Evolutionary conservation across 495 filamentous ascomycete species (phyloP), one percentile per base, ranked within the genome.

Genomic region (Penicillium antarcticum): DNA sequence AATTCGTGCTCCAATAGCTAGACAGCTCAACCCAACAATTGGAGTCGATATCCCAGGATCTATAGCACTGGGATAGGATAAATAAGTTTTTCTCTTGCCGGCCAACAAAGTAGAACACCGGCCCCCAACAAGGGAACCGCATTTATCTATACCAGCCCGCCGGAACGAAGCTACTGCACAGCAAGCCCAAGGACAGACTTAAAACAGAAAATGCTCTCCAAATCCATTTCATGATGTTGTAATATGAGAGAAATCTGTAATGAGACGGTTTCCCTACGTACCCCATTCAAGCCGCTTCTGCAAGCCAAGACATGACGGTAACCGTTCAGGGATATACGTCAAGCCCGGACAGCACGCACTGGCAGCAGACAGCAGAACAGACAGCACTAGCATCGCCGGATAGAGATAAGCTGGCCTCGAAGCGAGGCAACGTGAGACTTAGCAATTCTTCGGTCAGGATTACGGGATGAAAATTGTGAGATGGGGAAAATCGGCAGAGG

Each of bases 251-350:
- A 26, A 26, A 10, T 14, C n/a, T 0, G 44, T 47, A 37, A 37
- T 47, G 14, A 13, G n/a, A 18, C 33, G 7, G 19, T 47, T 9
- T 19, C 32, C 33, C 18, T n/a, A n/a, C n/a, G 11, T 10, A 39
- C 10, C 35, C 35, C 14, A 19, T 23, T 48, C 16, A 31, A 26
- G 45, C 35, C 24, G 4, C 26, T 31, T 23, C 10, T 38, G 45
- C 14, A 31, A 18, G 45, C 45, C 45, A 48, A 48, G 45, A 48
- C 24, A 39, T 21, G 14, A 17, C 42, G 16, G 24, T 45, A 34
- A 34, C 29, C 42, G 3, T 18, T 16, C 9, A 7, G 6, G n/a
- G 45, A 29, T 17, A 36, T 39, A 39, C 21, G n/a, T 29, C 45
- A 38, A 48, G 45, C 35, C 37, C 19, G 9, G 38, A 24, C 38